These are phyloP conservation scores for Lagenaria siceraria DNA, from an alignment of 306 rosid genomes.

Conservation along the genomic window DNA sequence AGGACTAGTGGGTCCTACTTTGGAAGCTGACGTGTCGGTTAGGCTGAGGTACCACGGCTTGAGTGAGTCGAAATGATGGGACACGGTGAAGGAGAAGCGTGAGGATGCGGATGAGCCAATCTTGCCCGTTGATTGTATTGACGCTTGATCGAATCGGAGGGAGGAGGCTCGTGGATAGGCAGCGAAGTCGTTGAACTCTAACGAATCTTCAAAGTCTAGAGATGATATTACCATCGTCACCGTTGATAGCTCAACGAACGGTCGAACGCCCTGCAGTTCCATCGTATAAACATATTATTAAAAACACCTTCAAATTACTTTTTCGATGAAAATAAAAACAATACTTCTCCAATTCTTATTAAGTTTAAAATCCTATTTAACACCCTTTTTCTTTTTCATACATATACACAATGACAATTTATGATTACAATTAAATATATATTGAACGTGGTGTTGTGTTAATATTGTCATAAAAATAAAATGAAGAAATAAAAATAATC, in stretches of 20 bases:
- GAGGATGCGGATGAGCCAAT: constrained; percentile 81
- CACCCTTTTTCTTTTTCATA: too few species aligned
- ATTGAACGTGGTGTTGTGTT: too few species aligned
- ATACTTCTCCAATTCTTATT: not conserved
- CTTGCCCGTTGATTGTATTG: constrained; percentile 48
- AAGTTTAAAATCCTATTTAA: too few species aligned
- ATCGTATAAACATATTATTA: not conserved
- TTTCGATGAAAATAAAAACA: not conserved
- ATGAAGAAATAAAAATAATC: too few species aligned
- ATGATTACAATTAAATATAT: too few species aligned
- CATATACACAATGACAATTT: too few species aligned
- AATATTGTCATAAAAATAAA: too few species aligned
- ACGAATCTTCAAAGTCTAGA: constrained; percentile 64
- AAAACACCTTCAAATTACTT: not conserved
- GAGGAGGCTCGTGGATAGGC: constrained; percentile 75
- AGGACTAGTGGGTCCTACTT: constrained; percentile 63
- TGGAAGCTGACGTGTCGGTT: constrained; percentile 73
- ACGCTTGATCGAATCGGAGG: constrained; percentile 59
- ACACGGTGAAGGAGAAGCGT: constrained; percentile 90
- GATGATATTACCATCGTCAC: constrained; percentile 58
- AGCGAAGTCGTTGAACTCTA: constrained; percentile 55
- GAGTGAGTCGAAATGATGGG: constrained; percentile 72
- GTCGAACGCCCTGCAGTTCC: constrained; percentile 60
- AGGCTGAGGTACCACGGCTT: constrained; percentile 94
- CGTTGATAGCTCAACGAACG: constrained; percentile 75